Evolutionary conservation across 2,329 filamentous ascomycete genomes (phyloP), one percentile per base, ranked within the genome.

Genomic region (Colletotrichum trifolii): DNA sequence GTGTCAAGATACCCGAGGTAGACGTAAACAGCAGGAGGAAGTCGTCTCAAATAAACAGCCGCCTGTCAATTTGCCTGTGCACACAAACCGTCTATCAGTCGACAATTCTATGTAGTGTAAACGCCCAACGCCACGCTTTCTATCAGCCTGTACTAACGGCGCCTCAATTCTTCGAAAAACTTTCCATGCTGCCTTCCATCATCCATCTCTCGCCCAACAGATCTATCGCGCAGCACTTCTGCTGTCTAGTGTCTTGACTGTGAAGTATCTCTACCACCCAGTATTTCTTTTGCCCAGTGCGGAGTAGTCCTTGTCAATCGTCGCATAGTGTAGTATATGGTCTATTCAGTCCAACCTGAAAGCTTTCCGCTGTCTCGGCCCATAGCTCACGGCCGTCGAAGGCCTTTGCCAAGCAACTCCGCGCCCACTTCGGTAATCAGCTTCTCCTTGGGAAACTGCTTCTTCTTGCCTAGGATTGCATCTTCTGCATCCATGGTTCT

Each of bases 401-500:
- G 72, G 1, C 85, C 85, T 64, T 83, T 85, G 0, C 81, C 82
- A 4, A 88, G 68, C 42, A 88, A 68, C 69, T 85, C 84, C 5
- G 64, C 66, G 2, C 83, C 85, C n/a, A 88, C 79, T 71, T 88
- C 85, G 2, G 60, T 67, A 13, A 93, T 73, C 48, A 93, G 75
- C 55, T 81, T 78, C 75, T 91, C 84, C 11, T 83, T 78, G 1
- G 85, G 82, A 68, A 91, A 89, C 1, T 74, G 71, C 58, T 82
- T 80, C 65, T 83, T 82, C 77, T 90, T 93, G 1, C 73, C 79
- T 40, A 82, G 63, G 1, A 97, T 82, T 0, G 86, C 89, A 3
- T 86, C 86, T 38, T 84, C 82, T 0, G 93, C 92, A 74, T 94
- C 93, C 83, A 97, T 86, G 0, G 89, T 90, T 60, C 87, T 86